A percentile compares a stretch with the other conserved stretches of the same genome.
phyloP scores from a whole-genome alignment of 345 rosid genomes.

The Arabidopsis suecica region DNA sequence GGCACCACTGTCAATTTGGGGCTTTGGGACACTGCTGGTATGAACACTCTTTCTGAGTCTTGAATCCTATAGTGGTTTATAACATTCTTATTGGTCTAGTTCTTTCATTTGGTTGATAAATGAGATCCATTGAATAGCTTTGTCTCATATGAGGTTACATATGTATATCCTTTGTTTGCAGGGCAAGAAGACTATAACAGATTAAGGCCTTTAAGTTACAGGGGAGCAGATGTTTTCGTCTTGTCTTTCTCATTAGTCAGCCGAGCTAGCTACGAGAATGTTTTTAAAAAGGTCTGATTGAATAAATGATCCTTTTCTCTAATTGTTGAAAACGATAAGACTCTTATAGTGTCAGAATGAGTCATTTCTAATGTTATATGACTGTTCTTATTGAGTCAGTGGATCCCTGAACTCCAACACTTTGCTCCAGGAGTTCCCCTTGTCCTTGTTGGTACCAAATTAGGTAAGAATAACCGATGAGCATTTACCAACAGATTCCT shows the following conservation, averaged over 20 bases:
- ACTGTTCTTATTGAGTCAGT: slow-evolving; percentile 58
- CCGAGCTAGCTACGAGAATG: slow-evolving; percentile 95
- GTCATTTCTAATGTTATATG: slow-evolving; percentile 35
- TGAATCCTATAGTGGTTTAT: slow-evolving; percentile 2
- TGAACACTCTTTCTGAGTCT: slow-evolving; percentile 21
- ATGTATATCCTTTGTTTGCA: slow-evolving; percentile 37
- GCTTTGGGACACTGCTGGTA: slow-evolving; percentile 99
- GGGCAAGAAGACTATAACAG: slow-evolving; percentile 99
- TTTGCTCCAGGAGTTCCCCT: slow-evolving; percentile 89
- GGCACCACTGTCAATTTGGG: slow-evolving; percentile 94
- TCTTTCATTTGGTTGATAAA: slow-evolving; percentile 6
- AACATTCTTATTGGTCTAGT: slow-evolving; percentile 4
- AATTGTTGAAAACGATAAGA: background rate
- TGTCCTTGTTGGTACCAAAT: slow-evolving; percentile 90
- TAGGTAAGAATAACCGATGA: slow-evolving; percentile 57
- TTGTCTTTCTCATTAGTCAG: slow-evolving; percentile 95
- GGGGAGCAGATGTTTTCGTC: slow-evolving; percentile 97
- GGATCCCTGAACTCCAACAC: slow-evolving; percentile 98
- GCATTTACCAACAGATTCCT: slow-evolving; percentile 16
- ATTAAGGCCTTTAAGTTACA: slow-evolving; percentile 95
- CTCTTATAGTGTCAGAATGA: slow-evolving; percentile 5
- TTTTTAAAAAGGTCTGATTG: slow-evolving; percentile 76
- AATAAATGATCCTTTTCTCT: background rate
- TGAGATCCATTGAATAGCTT: background rate
- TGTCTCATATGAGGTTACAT: background rate